Evolutionary conservation across 768 basidiomycete genomes (phyloP).

Genomic region (Tylopilus balloui): DNA sequence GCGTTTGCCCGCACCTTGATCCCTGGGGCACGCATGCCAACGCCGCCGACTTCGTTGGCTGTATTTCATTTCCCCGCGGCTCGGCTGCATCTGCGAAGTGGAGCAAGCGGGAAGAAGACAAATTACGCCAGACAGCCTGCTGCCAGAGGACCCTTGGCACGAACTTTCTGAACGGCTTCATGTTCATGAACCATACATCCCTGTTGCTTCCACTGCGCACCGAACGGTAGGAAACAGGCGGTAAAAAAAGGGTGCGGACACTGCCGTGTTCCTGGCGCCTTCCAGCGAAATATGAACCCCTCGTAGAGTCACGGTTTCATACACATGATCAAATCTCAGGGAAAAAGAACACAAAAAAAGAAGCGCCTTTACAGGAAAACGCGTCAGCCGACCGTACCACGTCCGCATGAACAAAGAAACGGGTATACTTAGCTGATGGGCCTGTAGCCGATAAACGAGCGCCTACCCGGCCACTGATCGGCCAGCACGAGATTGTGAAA

Average conservation of each 20-base stretch:
- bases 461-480: background rate
- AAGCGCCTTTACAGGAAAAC: constrained; percentile 3
- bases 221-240: background rate
- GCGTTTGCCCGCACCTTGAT: background rate
- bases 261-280: constrained; percentile 6
- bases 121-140: background rate
- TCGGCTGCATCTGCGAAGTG: background rate
- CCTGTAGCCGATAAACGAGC: background rate
- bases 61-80: background rate
- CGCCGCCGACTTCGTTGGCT: background rate
- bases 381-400: constrained; percentile 9
- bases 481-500: background rate
- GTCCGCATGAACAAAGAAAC: constrained; percentile 1
- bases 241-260: background rate
- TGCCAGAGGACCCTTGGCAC: background rate
- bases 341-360: constrained; percentile 4
- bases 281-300: constrained; percentile 8
- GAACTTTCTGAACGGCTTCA: constrained; percentile 1
- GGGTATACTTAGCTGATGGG: constrained; percentile 1
- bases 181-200: background rate
- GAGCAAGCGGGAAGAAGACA: background rate
- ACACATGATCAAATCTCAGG: constrained; percentile 14
- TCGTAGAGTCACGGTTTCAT: constrained; percentile 4
- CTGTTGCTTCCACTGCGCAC: background rate
- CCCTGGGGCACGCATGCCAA: background rate